These are phyloP conservation scores for Scopulariopsis brevicaulis DNA, from an alignment of 2,329 filamentous ascomycete genomes.

Conservation along the genomic window DNA sequence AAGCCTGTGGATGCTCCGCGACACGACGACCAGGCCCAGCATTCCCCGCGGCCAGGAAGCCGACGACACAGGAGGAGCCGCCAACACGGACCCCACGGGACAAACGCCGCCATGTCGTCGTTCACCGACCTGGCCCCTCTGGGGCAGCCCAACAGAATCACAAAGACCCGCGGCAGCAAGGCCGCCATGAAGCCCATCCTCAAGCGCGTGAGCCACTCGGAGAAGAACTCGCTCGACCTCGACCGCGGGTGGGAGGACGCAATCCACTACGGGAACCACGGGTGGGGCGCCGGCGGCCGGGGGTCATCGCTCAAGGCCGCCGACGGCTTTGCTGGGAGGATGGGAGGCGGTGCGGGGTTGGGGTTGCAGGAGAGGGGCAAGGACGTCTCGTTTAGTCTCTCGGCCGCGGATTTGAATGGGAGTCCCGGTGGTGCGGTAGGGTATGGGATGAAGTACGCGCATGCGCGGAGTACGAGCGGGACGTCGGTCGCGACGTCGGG, in stretches of 20 bases:
- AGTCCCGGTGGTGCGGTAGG: not conserved
- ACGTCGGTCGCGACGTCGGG: constrained; percentile 42
- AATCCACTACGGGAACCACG: constrained; percentile 22
- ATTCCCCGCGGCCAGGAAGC: too few species aligned
- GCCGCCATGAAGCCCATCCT: constrained; percentile 26
- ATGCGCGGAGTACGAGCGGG: constrained; percentile 47
- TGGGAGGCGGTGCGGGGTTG: constrained; percentile 1
- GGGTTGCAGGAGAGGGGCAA: constrained; percentile 13
- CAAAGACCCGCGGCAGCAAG: constrained; percentile 1
- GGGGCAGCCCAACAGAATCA: not conserved
- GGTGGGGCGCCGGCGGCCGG: constrained; percentile 14
- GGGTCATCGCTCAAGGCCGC: not conserved
- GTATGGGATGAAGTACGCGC: constrained; percentile 29
- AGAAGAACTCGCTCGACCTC: constrained; percentile 52
- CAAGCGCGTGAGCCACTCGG: constrained; percentile 43
- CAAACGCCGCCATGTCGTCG: not conserved
- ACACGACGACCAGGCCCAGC: too few species aligned
- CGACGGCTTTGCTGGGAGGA: not conserved
- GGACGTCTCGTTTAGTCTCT: constrained; percentile 36
- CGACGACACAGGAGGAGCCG: not conserved
- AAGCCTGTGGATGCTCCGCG: too few species aligned
- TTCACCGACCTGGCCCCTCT: constrained; percentile 1
- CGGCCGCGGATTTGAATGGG: constrained; percentile 17
- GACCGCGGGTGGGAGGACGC: constrained; percentile 50
- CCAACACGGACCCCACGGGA: not conserved